Evolutionary conservation across 2,329 filamentous ascomycete genomes (phyloP), one percentile per base, ranked within the genome.

Genomic region (Fusarium oxysporum): DNA sequence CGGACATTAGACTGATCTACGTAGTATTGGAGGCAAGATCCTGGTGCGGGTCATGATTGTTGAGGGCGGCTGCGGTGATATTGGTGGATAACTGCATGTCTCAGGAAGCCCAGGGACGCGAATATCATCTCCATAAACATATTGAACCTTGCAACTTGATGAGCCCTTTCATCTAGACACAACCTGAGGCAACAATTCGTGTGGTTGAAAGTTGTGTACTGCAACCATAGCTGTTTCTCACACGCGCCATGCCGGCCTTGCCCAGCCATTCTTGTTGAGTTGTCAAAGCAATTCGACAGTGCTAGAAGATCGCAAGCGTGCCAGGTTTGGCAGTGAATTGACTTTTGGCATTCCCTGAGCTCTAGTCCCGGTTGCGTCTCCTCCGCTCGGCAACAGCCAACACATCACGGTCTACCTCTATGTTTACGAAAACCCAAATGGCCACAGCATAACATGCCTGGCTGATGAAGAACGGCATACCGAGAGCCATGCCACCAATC

Each of bases 401-500:
- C 17, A 35, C 25, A 30, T 47, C 55, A n/a, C 23, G 41, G 10
- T 37, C 32, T 17, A 35, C 19, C 25, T 48, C 40, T 33, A 45
- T 21, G 13, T 28, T 33, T 14, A 30, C 25, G 11, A 55, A 55
- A 23, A 78, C 69, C 12, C 62, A 67, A 6, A 77, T 56, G 6
- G 76, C 76, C 5, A 71, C 32, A 25, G 53, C 14, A n/a, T 78
- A 78, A 16, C 76, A 78, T 14, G 65, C 53, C 7, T 57, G 59
- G 25, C 76, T 78, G 14, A 76, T 58, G 48, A 78, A 78, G 55
- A 76, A 78, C 6, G 76, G 76, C 70, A 77, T 71, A 1, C 76
- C 76, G 3, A 78, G 40, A 5, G 76, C 74, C 23, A 61, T 8
- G 3, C 80, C 81, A 2, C 82, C 82, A 0, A 81, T 68, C 1